Base-by-base conservation (phyloP, 164 flowering plant genomes). In the Annona squamosa region DNA sequence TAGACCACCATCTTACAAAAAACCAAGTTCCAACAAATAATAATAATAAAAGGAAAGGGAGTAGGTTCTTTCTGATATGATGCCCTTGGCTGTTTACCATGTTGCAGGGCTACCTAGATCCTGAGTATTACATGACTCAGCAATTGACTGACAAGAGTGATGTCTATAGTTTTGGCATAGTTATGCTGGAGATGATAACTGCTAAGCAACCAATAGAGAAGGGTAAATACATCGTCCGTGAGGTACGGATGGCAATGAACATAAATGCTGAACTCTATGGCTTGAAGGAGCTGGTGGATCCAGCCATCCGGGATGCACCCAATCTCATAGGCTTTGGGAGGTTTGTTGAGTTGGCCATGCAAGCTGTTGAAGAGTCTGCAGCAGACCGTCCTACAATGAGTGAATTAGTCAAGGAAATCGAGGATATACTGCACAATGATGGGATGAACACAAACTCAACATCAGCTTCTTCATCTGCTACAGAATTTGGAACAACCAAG, bases 61-160 rank as follows among this genome's bases (percentile, higher is more conserved):
- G 26, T 2, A 37, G 26, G 66, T 63, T 3, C 42, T 63, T 52
- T 16, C 59, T 63, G 66, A 63, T 37, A 10, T 19, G 26, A 63
- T 26, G 37, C 26, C 66, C 66, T 63, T 9, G 7, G 66, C 13
- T 19, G 66, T 41, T 13, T 63, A 52, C 37, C 42, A 63, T 63
- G 7, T 59, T 77, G 82, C 87, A 94, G 98, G 98, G 98, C 61
- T 94, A 94, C 82, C 76, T 94, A 52, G 97, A 94, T 83, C 98
- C 98, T n/a, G 98, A 94, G 76, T 94, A 94, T 72, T 94, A 92
- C 85, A 87, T 90, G 94, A 94, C 91, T 13, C 96, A 92, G 73
- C 97, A 92, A 69, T 71, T 94, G 72, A 89, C 96, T 10, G 96
- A 94, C 70, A 94, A 90, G 77, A 91, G 97, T 46, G 98, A 92